Percentiles rank a stretch among this genome's conserved stretches.
Evolutionary conservation across 2,329 filamentous ascomycete species (phyloP).

Genomic region (Fusarium anguioides): DNA sequence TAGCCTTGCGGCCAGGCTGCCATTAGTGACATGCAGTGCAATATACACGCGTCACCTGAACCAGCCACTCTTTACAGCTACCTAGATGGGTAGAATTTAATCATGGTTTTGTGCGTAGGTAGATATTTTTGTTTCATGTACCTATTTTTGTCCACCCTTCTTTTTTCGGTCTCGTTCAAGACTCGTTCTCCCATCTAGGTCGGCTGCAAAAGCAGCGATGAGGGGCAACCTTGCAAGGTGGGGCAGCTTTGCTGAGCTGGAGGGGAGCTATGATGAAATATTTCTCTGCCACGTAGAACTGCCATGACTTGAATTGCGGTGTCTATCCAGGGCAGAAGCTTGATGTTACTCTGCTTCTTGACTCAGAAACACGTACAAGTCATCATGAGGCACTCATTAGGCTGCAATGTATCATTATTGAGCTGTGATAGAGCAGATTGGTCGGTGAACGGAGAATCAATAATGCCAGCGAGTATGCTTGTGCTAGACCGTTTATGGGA

Average conservation of each 20-base stretch:
- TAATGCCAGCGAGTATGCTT: constrained; percentile 17
- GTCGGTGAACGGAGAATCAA: constrained; percentile 29
- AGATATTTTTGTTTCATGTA: not conserved
- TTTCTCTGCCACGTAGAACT: constrained; percentile 39
- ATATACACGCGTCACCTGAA: constrained; percentile 35
- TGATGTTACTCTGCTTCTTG: not conserved
- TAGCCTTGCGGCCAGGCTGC: constrained; percentile 37
- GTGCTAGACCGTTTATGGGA: constrained; percentile 44
- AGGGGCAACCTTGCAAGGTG: constrained; percentile 63
- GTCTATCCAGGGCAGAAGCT: not conserved
- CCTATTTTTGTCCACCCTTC: not conserved
- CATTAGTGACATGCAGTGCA: constrained; percentile 24
- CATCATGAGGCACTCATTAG: constrained; percentile 3
- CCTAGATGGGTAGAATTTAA: not conserved
- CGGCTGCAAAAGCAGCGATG: constrained; percentile 67
- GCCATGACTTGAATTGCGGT: constrained; percentile 18
- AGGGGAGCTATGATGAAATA: constrained; percentile 47
- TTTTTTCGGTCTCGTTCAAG: constrained; percentile 31
- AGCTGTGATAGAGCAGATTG: constrained; percentile 1
- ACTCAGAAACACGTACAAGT: not conserved
- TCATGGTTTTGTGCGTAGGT: constrained; percentile 1
- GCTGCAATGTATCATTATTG: constrained; percentile 12
- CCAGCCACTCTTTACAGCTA: constrained; percentile 8
- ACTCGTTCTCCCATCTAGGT: constrained; percentile 9
- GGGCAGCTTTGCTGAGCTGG: constrained; percentile 58